Conservation (phyloP, 768 basidiomycete species). For the Hericium coralloides region DNA sequence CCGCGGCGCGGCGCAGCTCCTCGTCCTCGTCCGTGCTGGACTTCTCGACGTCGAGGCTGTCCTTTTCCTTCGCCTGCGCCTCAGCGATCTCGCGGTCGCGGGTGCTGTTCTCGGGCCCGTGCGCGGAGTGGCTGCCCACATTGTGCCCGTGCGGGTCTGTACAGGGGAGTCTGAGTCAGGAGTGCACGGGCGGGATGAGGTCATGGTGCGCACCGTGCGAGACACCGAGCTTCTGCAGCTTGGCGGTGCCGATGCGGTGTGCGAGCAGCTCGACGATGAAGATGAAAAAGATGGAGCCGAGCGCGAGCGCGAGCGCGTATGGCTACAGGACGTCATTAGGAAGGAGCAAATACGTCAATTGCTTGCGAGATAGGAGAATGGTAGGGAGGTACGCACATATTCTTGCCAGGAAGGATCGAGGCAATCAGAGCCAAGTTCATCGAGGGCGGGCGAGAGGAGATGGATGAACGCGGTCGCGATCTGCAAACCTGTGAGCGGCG, state of each 20-base stretch:
- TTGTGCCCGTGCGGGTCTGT: conserved; percentile 64
- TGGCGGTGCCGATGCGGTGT: conserved; percentile 77
- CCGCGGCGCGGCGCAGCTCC: conserved; percentile 8
- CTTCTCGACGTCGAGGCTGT: conserved; percentile 1
- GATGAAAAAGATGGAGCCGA: conserved; percentile 73
- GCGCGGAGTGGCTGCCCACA: conserved; percentile 50
- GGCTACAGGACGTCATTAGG: conserved; percentile 36
- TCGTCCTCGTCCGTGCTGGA: conserved; percentile 21
- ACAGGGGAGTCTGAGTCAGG: neutral
- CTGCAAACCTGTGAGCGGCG: conserved; percentile 26
- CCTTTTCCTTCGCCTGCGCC: conserved; percentile 1
- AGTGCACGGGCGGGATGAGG: neutral
- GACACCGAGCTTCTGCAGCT: conserved; percentile 57
- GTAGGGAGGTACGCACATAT: conserved; percentile 47
- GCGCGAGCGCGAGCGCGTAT: conserved; percentile 72
- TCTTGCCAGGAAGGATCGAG: conserved; percentile 57
- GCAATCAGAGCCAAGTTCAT: conserved; percentile 63
- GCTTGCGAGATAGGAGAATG: neutral
- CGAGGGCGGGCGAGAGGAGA: conserved; percentile 66
- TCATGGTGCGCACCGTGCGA: conserved; percentile 40
- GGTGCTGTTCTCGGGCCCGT: conserved; percentile 49
- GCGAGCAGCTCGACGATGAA: conserved; percentile 83
- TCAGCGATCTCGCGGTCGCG: neutral
- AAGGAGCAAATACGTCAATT: neutral
- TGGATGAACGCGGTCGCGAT: conserved; percentile 90